Evolutionary conservation across 345 rosid species (phyloP), one percentile per base, ranked within the genome.

Genomic region (Populus pruinosa): DNA sequence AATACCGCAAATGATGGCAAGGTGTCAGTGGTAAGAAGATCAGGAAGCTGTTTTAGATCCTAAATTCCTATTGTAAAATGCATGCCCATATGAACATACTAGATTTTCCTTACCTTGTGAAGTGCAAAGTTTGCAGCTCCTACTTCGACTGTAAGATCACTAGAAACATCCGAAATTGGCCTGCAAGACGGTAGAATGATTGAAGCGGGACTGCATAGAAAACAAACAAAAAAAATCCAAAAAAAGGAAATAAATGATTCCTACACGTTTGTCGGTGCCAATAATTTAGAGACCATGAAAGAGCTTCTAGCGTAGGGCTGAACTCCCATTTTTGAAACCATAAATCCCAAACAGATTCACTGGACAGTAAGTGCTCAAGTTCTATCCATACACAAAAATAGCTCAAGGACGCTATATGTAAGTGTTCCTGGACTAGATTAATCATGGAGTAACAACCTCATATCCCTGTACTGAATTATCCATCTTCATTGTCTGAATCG

Each of bases 101-200:
- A 69, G 69, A 41, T 74, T 77, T 47, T 31, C 7, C 73, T 70
- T 89, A 92, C 99, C 95, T 93, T 93, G 74, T 96, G 99, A 82
- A 96, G 96, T 41, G 94, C 85, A 84, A 96, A 93, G 86, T 79
- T 93, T 1, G 98, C 91, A 33, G 87, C 84, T 86, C 98, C 98
- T 27, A 96, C 91, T 79, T 93, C 96, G 27, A 96, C 78, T 1
- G 88, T 90, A 31, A 96, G 94, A 84, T 96, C 99, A 78, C 99
- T 96, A 20, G 96, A 93, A 74, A 96, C 98, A 63, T 96, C 98
- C 3, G 98, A 92, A 76, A 93, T 90, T 33, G 98, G 98, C 99
- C 99, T 93, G 94, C 89, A 77, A 85, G 67, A 83, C 68, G 75
- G 76, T 73, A 18, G 64, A 75, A 75, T 76, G 65, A 36, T 71